These are phyloP conservation scores for Cinchona pubescens DNA, from an alignment of 257 asterid genomes.

Conservation along the genomic window DNA sequence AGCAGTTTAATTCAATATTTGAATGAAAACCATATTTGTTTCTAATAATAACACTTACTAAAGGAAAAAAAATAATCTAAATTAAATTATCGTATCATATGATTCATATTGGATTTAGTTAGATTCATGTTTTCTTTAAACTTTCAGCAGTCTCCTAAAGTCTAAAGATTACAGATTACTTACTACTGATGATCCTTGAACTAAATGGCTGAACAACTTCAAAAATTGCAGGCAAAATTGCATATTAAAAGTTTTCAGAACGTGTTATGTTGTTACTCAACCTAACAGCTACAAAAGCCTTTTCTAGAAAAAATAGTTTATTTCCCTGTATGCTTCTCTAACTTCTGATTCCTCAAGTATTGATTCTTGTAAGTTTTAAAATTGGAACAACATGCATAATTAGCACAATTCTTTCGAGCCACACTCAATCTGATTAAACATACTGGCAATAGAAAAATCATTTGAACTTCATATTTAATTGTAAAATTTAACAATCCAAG, in stretches of 20 bases:
- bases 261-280: not conserved
- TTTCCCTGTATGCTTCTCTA: not conserved
- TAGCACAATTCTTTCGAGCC: not conserved
- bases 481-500: not conserved
- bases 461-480: not conserved
- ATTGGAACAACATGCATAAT: not conserved
- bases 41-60: not conserved
- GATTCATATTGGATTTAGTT: too few species aligned
- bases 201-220: not conserved
- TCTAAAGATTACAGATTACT: too few species aligned
- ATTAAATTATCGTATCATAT: not conserved
- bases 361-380: not conserved
- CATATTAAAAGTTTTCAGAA: not conserved
- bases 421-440: not conserved
- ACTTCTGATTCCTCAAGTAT: not conserved
- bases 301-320: not conserved
- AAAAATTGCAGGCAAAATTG: not conserved
- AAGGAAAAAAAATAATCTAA: not conserved
- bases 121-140: too few species aligned
- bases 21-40: not conserved
- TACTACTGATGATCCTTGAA: not conserved
- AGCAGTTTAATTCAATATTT: conserved; percentile 4
- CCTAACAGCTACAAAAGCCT: not conserved
- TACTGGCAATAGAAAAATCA: not conserved
- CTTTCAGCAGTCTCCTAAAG: not conserved